Evolutionary conservation across 148 eudicot species (phyloP).

Genomic region (Tetragonia tetragonoides): DNA sequence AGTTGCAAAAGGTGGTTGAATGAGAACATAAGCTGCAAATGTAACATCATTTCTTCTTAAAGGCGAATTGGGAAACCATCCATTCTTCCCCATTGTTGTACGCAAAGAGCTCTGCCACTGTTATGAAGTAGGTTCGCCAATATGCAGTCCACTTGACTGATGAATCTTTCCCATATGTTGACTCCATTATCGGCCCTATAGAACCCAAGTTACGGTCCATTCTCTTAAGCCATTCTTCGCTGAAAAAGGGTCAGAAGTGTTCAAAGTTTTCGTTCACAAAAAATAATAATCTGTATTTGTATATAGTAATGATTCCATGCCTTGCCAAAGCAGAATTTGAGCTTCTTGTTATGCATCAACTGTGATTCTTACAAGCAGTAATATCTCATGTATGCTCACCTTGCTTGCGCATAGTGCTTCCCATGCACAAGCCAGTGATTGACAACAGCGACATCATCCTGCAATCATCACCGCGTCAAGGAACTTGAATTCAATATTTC

Average conservation of each 20-base stretch:
- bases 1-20: no score
- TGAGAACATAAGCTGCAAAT: no score
- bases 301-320: no score
- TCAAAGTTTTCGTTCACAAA: no score
- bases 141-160: constrained; percentile 84
- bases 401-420: constrained; percentile 85
- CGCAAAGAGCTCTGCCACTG: constrained; percentile 84
- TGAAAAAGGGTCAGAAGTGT: constrained; percentile 27
- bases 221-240: constrained; percentile 90
- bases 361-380: no score
- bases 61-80: constrained; percentile 90
- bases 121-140: constrained; percentile 93
- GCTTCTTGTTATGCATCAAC: no score
- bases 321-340: no score
- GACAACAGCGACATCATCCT: constrained; percentile 88
- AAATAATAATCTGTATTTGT: no score
- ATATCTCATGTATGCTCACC: constrained; percentile 34
- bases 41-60: constrained; percentile 59
- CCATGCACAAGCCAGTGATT: constrained; percentile 94
- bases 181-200: constrained; percentile 83
- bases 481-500: background rate
- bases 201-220: constrained; percentile 65
- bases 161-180: constrained; percentile 84
- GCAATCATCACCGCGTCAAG: constrained; percentile 10
- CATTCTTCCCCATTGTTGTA: constrained; percentile 95